A percentile compares a stretch with the other conserved stretches of the same genome.
phyloP scores from a whole-genome alignment of 257 asterid genomes.

The Perilla frutescens region DNA sequence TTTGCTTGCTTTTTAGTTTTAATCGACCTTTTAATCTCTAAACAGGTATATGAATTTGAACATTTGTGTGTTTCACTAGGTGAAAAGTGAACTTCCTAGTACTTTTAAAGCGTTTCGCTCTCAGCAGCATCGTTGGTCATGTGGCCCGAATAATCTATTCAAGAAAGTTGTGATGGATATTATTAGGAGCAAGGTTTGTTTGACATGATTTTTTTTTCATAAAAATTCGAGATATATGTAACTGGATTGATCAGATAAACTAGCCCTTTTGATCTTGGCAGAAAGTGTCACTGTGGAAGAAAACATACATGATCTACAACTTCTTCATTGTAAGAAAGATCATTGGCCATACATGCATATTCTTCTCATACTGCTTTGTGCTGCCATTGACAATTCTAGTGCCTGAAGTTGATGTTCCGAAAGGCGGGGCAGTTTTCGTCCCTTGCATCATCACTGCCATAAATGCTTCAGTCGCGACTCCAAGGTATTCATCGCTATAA shows the following conservation, averaged over 20 bases:
- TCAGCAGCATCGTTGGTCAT: constrained; percentile 77
- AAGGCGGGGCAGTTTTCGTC: constrained; percentile 54
- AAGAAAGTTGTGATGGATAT: constrained; percentile 58
- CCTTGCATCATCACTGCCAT: constrained; percentile 48
- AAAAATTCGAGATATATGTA: not conserved
- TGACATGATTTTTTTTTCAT: not conserved
- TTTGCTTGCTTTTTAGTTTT: not conserved
- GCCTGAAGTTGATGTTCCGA: constrained; percentile 66
- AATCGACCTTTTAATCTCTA: not conserved
- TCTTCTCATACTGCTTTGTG: constrained; percentile 63
- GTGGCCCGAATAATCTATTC: constrained; percentile 76
- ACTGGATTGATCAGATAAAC: not conserved
- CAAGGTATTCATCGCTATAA: constrained; percentile 43
- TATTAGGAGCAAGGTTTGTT: constrained; percentile 55
- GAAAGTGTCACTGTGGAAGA: constrained; percentile 65
- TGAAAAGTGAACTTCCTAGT: constrained; percentile 72
- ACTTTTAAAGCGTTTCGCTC: constrained; percentile 63
- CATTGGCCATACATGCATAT: constrained; percentile 53
- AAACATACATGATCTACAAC: constrained; percentile 63
- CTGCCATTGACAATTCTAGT: constrained; percentile 60
- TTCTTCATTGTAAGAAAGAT: constrained; percentile 76
- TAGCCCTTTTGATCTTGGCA: constrained; percentile 37
- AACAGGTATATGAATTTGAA: not conserved
- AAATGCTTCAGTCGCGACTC: constrained; percentile 62
- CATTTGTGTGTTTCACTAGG: constrained; percentile 39